Evolutionary conservation across 805 yeast genomes (phyloP).

Genomic region (Pichia pseudocactophila): DNA sequence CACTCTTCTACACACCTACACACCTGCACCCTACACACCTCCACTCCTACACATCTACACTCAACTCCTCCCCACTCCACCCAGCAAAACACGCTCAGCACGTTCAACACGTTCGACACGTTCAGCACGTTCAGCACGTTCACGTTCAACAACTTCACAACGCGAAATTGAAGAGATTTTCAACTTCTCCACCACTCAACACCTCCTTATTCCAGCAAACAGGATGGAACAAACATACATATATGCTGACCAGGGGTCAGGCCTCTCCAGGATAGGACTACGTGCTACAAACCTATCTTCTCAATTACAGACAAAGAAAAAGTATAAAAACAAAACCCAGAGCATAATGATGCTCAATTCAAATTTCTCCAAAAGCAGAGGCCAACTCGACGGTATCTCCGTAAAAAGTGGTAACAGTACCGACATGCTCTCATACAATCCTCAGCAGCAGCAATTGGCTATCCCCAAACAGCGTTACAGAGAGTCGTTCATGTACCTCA

Average conservation of each 20-base stretch:
- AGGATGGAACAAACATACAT: conserved; percentile 10
- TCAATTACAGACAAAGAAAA: conserved; percentile 21
- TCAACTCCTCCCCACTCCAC: no score
- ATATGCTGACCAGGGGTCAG: conserved; percentile 24
- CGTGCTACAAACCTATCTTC: conserved; percentile 23
- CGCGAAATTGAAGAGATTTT: no score
- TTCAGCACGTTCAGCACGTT: no score
- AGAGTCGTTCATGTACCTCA: conserved; percentile 9
- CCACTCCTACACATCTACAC: no score
- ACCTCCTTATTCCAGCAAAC: not conserved
- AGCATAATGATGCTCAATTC: conserved; percentile 8
- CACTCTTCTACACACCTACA: no score
- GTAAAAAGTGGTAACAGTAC: conserved; percentile 6
- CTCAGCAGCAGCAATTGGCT: not conserved
- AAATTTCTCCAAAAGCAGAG: conserved; percentile 6
- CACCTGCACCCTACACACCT: no score
- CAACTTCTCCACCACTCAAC: no score
- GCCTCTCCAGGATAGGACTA: conserved; percentile 24
- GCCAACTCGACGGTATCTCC: conserved; percentile 9
- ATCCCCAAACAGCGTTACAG: conserved; percentile 1
- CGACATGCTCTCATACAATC: not conserved
- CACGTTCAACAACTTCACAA: no score
- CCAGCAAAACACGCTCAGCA: no score
- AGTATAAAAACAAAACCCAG: conserved; percentile 21
- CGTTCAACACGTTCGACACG: no score